A percentile compares a stretch with the other conserved stretches of the same genome.
Evolutionary conservation across 2,329 filamentous ascomycete genomes (phyloP).

Genomic region (Microcyclospora pomicola): DNA sequence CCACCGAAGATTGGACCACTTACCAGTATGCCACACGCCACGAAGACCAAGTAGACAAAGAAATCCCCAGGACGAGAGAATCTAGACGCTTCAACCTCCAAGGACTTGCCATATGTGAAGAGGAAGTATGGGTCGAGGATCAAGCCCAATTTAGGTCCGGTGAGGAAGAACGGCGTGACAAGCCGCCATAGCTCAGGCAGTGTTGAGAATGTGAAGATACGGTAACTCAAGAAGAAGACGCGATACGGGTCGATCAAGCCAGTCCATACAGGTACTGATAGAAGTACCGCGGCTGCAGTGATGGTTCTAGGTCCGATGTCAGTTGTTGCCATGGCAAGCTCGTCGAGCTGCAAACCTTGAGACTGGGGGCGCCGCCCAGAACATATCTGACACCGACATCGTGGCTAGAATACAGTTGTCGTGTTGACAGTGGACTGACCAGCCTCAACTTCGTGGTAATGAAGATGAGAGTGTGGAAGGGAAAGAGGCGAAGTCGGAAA

Average conservation of each 20-base stretch:
- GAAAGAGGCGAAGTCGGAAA: no score
- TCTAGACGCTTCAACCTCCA: slow-evolving; percentile 58
- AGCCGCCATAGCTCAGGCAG: slow-evolving; percentile 48
- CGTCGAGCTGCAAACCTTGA: slow-evolving; percentile 39
- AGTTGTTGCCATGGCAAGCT: slow-evolving; percentile 20
- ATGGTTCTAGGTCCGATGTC: slow-evolving; percentile 50
- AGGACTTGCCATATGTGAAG: slow-evolving; percentile 60
- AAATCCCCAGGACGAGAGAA: slow-evolving; percentile 67
- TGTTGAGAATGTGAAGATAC: slow-evolving; percentile 35
- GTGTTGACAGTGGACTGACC: no score
- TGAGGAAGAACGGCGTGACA: slow-evolving; percentile 45
- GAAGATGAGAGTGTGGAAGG: no score
- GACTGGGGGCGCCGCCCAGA: slow-evolving; percentile 53
- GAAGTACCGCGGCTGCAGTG: slow-evolving; percentile 47
- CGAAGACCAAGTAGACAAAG: slow-evolving; percentile 65
- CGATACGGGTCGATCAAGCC: slow-evolving; percentile 38
- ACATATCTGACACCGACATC: slow-evolving; percentile 24
- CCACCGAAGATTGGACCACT: slow-evolving; percentile 31
- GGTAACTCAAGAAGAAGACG: slow-evolving; percentile 41
- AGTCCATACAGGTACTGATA: slow-evolving; percentile 49
- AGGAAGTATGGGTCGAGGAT: slow-evolving; percentile 65
- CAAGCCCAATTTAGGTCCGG: slow-evolving; percentile 41
- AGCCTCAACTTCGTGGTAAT: no score
- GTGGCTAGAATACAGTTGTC: no score
- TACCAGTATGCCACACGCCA: slow-evolving; percentile 62